phyloP scores from a whole-genome alignment of 768 basidiomycete species.

The Mycena venus region DNA sequence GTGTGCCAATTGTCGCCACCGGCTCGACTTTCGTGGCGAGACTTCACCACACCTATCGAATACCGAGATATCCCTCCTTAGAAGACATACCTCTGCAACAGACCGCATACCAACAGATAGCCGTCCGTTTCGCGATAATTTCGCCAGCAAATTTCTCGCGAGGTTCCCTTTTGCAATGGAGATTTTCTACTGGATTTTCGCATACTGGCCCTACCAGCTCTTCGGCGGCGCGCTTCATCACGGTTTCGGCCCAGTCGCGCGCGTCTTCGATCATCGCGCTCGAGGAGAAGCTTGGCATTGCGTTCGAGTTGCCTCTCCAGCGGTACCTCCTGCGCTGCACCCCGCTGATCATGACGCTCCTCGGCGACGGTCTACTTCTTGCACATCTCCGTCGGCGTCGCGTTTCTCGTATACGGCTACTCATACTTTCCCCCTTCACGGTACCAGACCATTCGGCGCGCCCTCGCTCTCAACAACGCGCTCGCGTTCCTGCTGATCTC shows the following conservation, averaged over 20 bases:
- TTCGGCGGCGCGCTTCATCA: background rate
- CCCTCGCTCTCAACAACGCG: slow-evolving; percentile 1
- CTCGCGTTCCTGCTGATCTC: background rate
- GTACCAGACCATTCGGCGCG: slow-evolving; percentile 5
- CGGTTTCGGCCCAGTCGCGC: background rate
- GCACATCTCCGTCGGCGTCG: background rate
- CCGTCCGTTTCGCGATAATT: background rate
- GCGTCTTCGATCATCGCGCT: slow-evolving; percentile 3
- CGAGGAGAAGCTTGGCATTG: slow-evolving; percentile 4
- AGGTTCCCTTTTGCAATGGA: slow-evolving; percentile 15
- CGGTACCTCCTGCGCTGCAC: slow-evolving; percentile 1
- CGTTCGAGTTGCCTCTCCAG: slow-evolving; percentile 18
- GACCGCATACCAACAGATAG: background rate
- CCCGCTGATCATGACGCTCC: background rate
- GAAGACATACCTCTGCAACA: background rate
- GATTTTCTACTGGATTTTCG: slow-evolving; percentile 21
- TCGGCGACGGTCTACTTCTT: slow-evolving; percentile 1
- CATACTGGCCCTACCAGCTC: background rate
- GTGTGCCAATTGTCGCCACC: background rate
- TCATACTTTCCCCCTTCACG: slow-evolving; percentile 13
- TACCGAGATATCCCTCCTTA: too few species aligned
- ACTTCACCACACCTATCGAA: too few species aligned
- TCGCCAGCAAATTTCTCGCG: slow-evolving; percentile 9
- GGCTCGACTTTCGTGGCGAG: too few species aligned
- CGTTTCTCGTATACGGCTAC: slow-evolving; percentile 20